Evolutionary conservation across 139 green algal genomes (phyloP).

Genomic region (Mesostigma viride): DNA sequence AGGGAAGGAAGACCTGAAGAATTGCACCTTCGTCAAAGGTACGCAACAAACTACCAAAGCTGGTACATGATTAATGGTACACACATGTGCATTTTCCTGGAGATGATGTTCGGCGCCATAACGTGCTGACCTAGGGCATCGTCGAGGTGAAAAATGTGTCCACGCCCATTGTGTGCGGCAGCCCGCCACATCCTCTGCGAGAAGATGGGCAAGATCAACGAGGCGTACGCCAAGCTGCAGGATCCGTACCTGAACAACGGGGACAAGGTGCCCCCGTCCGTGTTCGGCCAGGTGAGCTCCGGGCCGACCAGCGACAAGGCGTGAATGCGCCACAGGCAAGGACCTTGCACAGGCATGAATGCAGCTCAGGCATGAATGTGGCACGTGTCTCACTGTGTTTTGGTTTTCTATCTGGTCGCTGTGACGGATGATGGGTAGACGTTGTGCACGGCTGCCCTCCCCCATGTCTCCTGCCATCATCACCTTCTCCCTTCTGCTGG

Average conservation of each 20-base stretch:
- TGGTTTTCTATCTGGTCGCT: not conserved
- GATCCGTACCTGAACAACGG: slow-evolving; percentile 18
- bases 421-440: not conserved
- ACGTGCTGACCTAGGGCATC: not conserved
- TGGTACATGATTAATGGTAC: not conserved
- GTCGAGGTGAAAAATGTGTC: not conserved
- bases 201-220: slow-evolving; percentile 29
- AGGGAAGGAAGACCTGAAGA: not conserved
- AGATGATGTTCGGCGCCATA: not conserved
- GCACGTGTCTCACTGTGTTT: not conserved
- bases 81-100: not conserved
- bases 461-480: too few species aligned
- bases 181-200: slow-evolving; percentile 26
- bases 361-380: not conserved
- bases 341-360: not conserved
- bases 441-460: not conserved
- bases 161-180: not conserved
- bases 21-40: not conserved
- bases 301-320: too few species aligned
- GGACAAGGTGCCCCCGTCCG: slow-evolving; percentile 25
- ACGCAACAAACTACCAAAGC: not conserved
- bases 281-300: slow-evolving; percentile 20
- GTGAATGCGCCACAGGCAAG: too few species aligned
- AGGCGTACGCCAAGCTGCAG: slow-evolving; percentile 30
- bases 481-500: too few species aligned